Base-by-base conservation (phyloP, 2,329 filamentous ascomycete species). In the Epichloe gansuensis region DNA sequence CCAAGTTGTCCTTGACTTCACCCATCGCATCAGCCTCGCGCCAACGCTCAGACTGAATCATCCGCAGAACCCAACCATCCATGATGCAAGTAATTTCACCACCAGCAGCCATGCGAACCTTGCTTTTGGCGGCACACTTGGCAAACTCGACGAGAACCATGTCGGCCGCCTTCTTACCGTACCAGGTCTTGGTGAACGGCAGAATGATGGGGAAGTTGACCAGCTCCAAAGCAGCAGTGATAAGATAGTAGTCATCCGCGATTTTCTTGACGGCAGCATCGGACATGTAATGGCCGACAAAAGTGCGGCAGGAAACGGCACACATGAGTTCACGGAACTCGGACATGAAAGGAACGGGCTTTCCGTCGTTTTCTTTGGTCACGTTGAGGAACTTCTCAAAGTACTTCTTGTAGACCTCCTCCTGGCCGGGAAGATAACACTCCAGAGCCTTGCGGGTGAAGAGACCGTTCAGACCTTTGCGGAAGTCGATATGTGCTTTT, bases 151-250 rank as follows among this genome's bases (percentile, higher is more conserved):
- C 78, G 58, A 97, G 75, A 36, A 95, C 89, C 83, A 95, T 89
- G 63, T 95, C 88, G 53, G 91, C 84, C 34, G 89, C 89, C 74
- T 90, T 94, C 78, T 96, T 95, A 61, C 91, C 93, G 64, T 95
- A 94, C 89, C 89, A 97, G 5, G 89, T 89, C 75, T 89, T 91
- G 66, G 90, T 96, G 75, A 81, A 97, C 40, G 91, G 91, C 41
- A 97, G 71, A 66, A 97, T 96, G 71, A 97, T 86, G 54, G 93
- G 91, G 75, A 97, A 95, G 75, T 97, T 97, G 75, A 98, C 93
- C 46, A 97, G 80, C 70, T 98, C 93, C 59, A 97, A 80, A 23
- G 93, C 93, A 53, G 87, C 91, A 13, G 93, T 97, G 66, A 97
- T 95, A 58, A 91, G 80, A 71, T 95, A 97, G 74, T 95, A 98